These are phyloP conservation scores for Ascoidea rubescens DNA, from an alignment of 805 yeast species.

Conservation along the genomic window DNA sequence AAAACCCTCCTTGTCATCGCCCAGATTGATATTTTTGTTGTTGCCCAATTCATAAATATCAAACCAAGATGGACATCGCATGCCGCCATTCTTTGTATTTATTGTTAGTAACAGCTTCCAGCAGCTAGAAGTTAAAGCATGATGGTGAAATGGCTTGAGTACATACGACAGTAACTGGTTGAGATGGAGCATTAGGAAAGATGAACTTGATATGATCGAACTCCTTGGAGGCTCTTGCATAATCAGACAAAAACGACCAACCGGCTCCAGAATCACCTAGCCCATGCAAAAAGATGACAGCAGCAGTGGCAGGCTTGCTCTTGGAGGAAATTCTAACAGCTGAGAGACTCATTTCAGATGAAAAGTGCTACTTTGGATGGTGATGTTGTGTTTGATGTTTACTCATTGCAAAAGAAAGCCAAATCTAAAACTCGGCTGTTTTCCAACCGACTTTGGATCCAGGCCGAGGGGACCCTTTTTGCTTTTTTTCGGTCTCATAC, in stretches of 20 bases:
- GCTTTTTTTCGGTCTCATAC: too few relatives aligned
- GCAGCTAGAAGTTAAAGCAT: too few relatives aligned
- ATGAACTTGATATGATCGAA: slow-evolving; percentile 53
- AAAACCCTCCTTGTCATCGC: slow-evolving; percentile 41
- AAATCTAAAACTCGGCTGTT: too few relatives aligned
- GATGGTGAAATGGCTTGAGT: too few relatives aligned
- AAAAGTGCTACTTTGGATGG: too few relatives aligned
- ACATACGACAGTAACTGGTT: slow-evolving; percentile 40
- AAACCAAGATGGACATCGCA: slow-evolving; percentile 75
- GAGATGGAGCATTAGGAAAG: slow-evolving; percentile 82
- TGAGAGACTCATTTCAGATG: too few relatives aligned
- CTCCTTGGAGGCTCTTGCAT: slow-evolving; percentile 25
- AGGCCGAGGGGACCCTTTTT: too few relatives aligned
- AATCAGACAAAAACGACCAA: slow-evolving; percentile 71
- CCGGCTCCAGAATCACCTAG: slow-evolving; percentile 86
- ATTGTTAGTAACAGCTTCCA: too few relatives aligned
- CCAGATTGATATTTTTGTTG: slow-evolving; percentile 12
- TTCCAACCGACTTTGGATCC: too few relatives aligned
- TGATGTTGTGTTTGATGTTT: too few relatives aligned
- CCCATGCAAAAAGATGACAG: slow-evolving; percentile 76
- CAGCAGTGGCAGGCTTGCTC: slow-evolving; percentile 10
- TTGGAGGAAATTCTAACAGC: too few relatives aligned
- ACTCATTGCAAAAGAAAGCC: too few relatives aligned
- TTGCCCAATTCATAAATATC: slow-evolving; percentile 50
- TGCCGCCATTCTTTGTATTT: slow-evolving; percentile 34